Evolutionary conservation across 768 basidiomycete genomes (phyloP), one percentile per base, ranked within the genome.

Genomic region (Termitomyces sp.): DNA sequence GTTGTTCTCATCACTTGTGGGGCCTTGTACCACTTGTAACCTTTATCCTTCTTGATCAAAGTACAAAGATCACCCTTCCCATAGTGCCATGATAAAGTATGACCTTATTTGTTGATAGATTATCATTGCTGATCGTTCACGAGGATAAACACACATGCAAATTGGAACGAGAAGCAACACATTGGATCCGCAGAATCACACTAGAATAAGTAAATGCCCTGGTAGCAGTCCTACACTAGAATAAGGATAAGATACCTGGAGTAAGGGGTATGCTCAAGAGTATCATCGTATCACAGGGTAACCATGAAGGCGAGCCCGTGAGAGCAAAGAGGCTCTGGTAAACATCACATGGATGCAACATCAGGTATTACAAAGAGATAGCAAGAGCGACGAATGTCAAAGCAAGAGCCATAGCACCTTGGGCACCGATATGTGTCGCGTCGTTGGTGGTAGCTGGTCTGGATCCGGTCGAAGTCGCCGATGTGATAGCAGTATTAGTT

Each of bases 381-480:
- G 43, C 42, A 3, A 46, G 17, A n/a, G 51, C 32, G 14, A 37
- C 21, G 12, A 55, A 53, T 3, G 48, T 28, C 0, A 55, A 34
- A n/a, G 45, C 14, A 3, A 47, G 21, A 15, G 6, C 48, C 9
- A 44, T 11, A 52, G 35, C 28, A 15, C 53, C 46, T 45, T 32
- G 49, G 1, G 43, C 24, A 46, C 44, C 40, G 17, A 46, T 19
- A 17, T 32, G 53, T 12, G 24, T 37, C 9, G 56, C 59, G 22
- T 51, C 54, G 35, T 53, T 60, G 22, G 50, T 52, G 6, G 45
- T 47, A 22, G 52, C 54, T 19, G 59, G 45, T 8, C 22, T 55
- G 1, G 61, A 56, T 15, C 45, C 57, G 6, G 61, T 62, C 26
- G 53, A 44, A 2, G 56, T 51, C 7, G 41, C 44, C 19, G 61